A percentile compares a stretch with the other conserved stretches of the same genome.
Conservation (phyloP, 1,139 yeast species). For the Hemisphaericaspora subhashii region DNA sequence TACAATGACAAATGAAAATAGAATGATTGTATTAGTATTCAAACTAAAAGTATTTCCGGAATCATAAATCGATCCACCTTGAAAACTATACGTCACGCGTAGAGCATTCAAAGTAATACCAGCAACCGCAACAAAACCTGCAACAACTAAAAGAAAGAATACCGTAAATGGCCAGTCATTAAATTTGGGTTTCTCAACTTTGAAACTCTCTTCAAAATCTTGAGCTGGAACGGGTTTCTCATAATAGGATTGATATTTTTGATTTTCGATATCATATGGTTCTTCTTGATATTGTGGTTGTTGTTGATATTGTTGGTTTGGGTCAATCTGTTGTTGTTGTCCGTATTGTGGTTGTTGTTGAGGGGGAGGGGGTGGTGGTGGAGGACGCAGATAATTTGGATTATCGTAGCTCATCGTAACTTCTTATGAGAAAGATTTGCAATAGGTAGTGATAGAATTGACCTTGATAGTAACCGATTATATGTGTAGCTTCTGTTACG, state of each 20-base stretch:
- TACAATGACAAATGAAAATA: constrained; percentile 66
- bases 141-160: constrained; percentile 59
- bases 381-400: constrained; percentile 7
- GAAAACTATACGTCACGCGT: constrained; percentile 49
- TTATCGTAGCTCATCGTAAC: constrained; percentile 6
- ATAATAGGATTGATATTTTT: constrained; percentile 18
- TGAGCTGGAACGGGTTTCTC: constrained; percentile 38
- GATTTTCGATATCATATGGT: constrained; percentile 27
- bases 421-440: no score
- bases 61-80: constrained; percentile 69
- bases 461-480: no score
- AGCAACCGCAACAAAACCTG: constrained; percentile 73
- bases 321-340: constrained; percentile 9
- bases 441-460: no score
- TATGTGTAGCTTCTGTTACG: no score
- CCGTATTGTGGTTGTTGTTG: constrained; percentile 1
- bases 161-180: constrained; percentile 76
- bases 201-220: constrained; percentile 65
- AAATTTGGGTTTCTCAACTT: constrained; percentile 61
- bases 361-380: constrained; percentile 6
- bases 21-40: constrained; percentile 70
- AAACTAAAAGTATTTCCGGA: constrained; percentile 55
- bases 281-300: constrained; percentile 8
- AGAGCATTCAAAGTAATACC: constrained; percentile 68
- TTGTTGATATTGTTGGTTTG: constrained; percentile 3